Evolutionary conservation across 768 basidiomycete genomes (phyloP), one percentile per base, ranked within the genome.

Genomic region (Termitomyces sp.): DNA sequence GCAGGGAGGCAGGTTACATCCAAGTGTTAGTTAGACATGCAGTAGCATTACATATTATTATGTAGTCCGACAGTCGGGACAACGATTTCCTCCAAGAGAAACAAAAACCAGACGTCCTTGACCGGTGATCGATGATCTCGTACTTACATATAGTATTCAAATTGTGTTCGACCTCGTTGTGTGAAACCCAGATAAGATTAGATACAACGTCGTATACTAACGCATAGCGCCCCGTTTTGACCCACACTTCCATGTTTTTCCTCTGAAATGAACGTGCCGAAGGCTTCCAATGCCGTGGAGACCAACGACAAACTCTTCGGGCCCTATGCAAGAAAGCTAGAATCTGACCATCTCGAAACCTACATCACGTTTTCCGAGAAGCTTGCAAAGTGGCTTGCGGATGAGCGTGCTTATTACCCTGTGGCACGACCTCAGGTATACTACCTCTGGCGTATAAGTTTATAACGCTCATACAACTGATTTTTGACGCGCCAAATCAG

Each of bases 351-450:
- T 43, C 49, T 57, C 13, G 43, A 56, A 9, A 56, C 49, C 1
- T 79, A 70, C 53, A 47, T 44, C 18, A 48, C 47, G 0, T 68
- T 68, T 51, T 66, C 76, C 6, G 64, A 64, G 18, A 83, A 77
- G 64, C 67, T 85, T 20, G 67, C 72, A 1, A 5, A n/a, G 2
- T 85, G 82, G 82, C 64, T 83, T 42, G 48, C 64, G 26, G 76
- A 77, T 51, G 71, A 74, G 42, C 78, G 76, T 61, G 84, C 83
- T 1, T 85, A 85, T 62, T 86, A 86, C 64, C 47, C 66, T 0
- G 71, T 60, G 33, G 84, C 82, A 43, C 76, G 81, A 36, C 76
- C 74, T 45, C 76, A 80, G 70, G 84, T 83, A 57, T 59, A 72
- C 64, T 8, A 48, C 5, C 8, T 7, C 42, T 26, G 24, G n/a